Evolutionary conservation across 1,284 basidiomycete species (phyloP).

Genomic region (Hemileia vastatrix): DNA sequence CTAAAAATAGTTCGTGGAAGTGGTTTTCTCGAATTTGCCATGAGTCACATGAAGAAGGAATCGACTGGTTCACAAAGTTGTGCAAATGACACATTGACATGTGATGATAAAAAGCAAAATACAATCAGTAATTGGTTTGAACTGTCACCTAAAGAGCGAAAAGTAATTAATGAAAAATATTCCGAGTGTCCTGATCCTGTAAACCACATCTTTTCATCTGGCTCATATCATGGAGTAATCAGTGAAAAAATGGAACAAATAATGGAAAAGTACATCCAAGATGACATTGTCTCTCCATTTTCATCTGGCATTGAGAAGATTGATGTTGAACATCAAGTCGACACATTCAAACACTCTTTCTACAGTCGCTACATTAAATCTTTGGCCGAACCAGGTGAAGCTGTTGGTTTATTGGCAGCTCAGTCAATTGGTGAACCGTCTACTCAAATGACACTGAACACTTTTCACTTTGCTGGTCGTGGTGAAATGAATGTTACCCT

Average conservation of each 20-base stretch:
- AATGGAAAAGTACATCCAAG: constrained; percentile 59
- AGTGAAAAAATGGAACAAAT: constrained; percentile 83
- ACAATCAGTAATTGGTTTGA: too few relatives aligned
- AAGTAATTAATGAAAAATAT: too few relatives aligned
- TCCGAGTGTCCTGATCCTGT: constrained; percentile 51
- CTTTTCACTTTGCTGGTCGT: constrained; percentile 98
- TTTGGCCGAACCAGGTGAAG: constrained; percentile 91
- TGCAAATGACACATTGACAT: too few relatives aligned
- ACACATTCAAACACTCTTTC: too few relatives aligned
- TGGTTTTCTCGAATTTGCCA: too few relatives aligned
- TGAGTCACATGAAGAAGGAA: too few relatives aligned
- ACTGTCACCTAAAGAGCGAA: too few relatives aligned
- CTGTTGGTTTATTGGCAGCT: constrained; percentile 87
- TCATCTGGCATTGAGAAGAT: constrained; percentile 56
- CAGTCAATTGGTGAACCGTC: constrained; percentile 98
- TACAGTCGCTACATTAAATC: too few relatives aligned
- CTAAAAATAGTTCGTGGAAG: too few relatives aligned
- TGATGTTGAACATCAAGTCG: constrained; percentile 80
- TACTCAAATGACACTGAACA: constrained; percentile 98
- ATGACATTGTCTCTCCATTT: constrained; percentile 52
- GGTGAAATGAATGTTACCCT: constrained; percentile 98
- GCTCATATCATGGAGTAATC: constrained; percentile 71
- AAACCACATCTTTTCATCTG: constrained; percentile 58
- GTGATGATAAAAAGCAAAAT: too few relatives aligned
- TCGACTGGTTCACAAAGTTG: too few relatives aligned